A percentile compares a stretch with the other conserved stretches of the same genome.
phyloP scores from a whole-genome alignment of 2,329 filamentous ascomycete genomes.

The Didymella arachidicola region DNA sequence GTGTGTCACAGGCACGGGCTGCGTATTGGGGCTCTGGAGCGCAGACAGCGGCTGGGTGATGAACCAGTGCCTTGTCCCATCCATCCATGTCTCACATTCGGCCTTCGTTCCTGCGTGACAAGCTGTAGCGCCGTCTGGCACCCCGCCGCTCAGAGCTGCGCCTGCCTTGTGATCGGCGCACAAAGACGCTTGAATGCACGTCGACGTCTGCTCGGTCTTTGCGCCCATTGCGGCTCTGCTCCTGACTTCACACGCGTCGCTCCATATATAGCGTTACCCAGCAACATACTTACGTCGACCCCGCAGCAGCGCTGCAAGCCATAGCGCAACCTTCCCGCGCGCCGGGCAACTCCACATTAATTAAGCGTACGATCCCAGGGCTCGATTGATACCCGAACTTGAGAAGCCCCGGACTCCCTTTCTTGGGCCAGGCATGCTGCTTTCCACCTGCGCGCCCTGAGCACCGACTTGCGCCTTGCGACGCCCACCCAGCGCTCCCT shows the following conservation, averaged over 20 bases:
- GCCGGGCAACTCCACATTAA: constrained; percentile 44
- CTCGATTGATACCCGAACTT: constrained; percentile 21
- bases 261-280: constrained; percentile 16
- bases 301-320: constrained; percentile 27
- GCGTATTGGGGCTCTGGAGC: constrained; percentile 17
- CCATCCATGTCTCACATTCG: constrained; percentile 10
- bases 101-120: constrained; percentile 29
- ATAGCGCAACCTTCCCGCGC: constrained; percentile 30
- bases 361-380: constrained; percentile 32
- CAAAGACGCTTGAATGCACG: constrained; percentile 14
- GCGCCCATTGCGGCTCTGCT: background rate
- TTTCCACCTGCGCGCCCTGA: constrained; percentile 36
- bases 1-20: constrained; percentile 11
- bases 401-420: constrained; percentile 22
- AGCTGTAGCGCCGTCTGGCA: constrained; percentile 22
- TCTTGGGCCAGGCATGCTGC: constrained; percentile 40
- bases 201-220: background rate
- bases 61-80: constrained; percentile 12
- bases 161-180: constrained; percentile 20
- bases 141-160: constrained; percentile 13
- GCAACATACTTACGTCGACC: constrained; percentile 19
- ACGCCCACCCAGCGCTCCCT: constrained; percentile 23
- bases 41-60: constrained; percentile 19
- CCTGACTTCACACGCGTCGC: constrained; percentile 4
- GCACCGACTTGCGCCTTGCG: constrained; percentile 31